These are phyloP conservation scores for Volvariella surrecta DNA, from an alignment of 1,284 basidiomycete species.

Conservation along the genomic window DNA sequence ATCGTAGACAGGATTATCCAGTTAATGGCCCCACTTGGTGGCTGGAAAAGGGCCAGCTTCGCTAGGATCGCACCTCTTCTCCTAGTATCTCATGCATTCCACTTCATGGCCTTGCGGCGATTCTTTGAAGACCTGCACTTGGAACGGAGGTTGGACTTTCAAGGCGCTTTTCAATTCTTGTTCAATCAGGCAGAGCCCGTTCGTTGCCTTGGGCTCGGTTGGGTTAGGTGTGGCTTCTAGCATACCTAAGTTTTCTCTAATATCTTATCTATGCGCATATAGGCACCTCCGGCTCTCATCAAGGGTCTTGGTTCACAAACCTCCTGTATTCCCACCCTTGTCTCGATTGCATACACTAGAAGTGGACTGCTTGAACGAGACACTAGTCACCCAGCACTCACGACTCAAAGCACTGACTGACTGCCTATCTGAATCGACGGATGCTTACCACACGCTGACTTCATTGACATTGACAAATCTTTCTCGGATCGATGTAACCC, in stretches of 20 bases:
- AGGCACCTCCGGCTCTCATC: constrained; percentile 17
- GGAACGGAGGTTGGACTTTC: constrained; percentile 19
- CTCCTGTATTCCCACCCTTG: constrained; percentile 15
- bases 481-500: constrained; percentile 40
- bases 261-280: constrained; percentile 15
- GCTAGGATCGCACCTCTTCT: constrained; percentile 26
- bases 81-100: constrained; percentile 31
- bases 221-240: constrained; percentile 28
- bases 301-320: constrained; percentile 13
- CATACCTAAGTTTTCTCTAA: neutral
- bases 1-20: constrained; percentile 32
- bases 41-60: constrained; percentile 15
- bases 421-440: constrained; percentile 20
- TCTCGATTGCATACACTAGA: neutral
- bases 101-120: constrained; percentile 31
- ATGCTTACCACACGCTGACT: constrained; percentile 22
- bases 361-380: constrained; percentile 27
- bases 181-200: neutral
- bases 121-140: constrained; percentile 27
- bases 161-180: constrained; percentile 16
- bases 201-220: constrained; percentile 18
- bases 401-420: constrained; percentile 13
- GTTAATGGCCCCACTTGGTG: constrained; percentile 9
- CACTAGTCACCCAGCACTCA: constrained; percentile 27
- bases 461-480: constrained; percentile 41